phyloP scores from a whole-genome alignment of 345 rosid genomes.

The Punica granatum region DNA sequence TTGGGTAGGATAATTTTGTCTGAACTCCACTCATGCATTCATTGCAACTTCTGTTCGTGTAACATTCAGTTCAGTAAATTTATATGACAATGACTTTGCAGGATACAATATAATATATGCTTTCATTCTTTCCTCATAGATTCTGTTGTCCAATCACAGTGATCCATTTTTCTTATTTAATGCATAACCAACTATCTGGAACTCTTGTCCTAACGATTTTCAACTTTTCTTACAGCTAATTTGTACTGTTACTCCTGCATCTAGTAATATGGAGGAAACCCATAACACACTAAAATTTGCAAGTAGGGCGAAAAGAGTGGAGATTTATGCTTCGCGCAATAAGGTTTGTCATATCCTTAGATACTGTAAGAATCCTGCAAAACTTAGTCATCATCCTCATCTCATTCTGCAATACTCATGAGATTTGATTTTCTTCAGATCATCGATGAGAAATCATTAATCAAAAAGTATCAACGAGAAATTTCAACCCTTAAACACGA shows the following conservation, averaged over 20 bases:
- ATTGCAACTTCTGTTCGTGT: not conserved
- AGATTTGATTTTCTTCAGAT: constrained; percentile 42
- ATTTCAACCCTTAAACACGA: constrained; percentile 81
- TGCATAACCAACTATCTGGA: not conserved
- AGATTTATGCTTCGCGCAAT: constrained; percentile 93
- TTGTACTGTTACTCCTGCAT: constrained; percentile 97
- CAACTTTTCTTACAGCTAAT: constrained; percentile 56
- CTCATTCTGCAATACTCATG: constrained; percentile 9
- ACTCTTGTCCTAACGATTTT: not conserved
- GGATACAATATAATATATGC: not conserved
- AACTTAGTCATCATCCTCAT: not conserved
- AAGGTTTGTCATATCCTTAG: constrained; percentile 42
- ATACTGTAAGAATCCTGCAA: constrained; percentile 6
- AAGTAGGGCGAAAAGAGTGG: constrained; percentile 94
- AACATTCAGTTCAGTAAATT: not conserved
- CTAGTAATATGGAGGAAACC: constrained; percentile 96
- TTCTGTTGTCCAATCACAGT: not conserved
- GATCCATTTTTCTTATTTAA: not conserved
- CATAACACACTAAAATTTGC: constrained; percentile 99
- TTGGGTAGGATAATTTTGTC: not conserved
- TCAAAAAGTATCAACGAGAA: constrained; percentile 96
- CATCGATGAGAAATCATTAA: constrained; percentile 94
- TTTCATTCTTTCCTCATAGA: not conserved
- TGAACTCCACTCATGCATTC: not conserved
- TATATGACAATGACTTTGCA: not conserved